Conservation (phyloP, 139 green algal species). For the Coccomyxa sp. region DNA sequence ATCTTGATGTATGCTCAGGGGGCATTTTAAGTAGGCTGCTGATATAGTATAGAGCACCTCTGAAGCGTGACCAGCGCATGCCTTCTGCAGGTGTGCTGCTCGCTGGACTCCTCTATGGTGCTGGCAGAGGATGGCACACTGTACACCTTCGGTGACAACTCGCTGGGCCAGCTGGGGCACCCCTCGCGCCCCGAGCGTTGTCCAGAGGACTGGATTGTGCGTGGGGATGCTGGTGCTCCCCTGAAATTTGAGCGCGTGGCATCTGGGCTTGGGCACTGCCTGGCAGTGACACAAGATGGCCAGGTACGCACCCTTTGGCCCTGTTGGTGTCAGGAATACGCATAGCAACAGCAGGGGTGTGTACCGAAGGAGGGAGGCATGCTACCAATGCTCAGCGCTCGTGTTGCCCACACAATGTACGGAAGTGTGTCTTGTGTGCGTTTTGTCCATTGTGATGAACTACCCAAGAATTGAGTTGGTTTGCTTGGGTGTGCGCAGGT, state of each 20-base stretch:
- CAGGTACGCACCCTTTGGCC: constrained; percentile 1
- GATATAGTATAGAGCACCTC: not conserved
- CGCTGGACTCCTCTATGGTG: constrained; percentile 14
- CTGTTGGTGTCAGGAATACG: no score
- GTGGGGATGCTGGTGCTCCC: no score
- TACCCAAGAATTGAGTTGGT: no score
- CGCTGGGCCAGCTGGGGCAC: constrained; percentile 29
- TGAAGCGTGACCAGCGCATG: no score
- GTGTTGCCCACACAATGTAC: no score
- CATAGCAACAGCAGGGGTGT: no score
- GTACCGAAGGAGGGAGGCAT: no score
- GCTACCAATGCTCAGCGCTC: no score
- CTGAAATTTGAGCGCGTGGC: not conserved
- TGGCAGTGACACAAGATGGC: constrained; percentile 29
- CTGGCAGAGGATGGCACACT: constrained; percentile 15
- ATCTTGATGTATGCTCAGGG: no score
- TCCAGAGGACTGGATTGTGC: not conserved
- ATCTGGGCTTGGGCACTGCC: constrained; percentile 25
- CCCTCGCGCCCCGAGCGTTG: not conserved
- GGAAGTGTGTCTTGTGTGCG: no score
- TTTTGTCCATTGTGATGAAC: no score
- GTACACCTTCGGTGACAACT: constrained; percentile 36
- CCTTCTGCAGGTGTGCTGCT: constrained; percentile 18
- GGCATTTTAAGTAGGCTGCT: no score
- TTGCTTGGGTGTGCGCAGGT: not conserved